Percentiles rank a stretch among this genome's conserved stretches.
Evolutionary conservation across 2,329 filamentous ascomycete genomes (phyloP).

Genomic region (Epichloe festucae): DNA sequence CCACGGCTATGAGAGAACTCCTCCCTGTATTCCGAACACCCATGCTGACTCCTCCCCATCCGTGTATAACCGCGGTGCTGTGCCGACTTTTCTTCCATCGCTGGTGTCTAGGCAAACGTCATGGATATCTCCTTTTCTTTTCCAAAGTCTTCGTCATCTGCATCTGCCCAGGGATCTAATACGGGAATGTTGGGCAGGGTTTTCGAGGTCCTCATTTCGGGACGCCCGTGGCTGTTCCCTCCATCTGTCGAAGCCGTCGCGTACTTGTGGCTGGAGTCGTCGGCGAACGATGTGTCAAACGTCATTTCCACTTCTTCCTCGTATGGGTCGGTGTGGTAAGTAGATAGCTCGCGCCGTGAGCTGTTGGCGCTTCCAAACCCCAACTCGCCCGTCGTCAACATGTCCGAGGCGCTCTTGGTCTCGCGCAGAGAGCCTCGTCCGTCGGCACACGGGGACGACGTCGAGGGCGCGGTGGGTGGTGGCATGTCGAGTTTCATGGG

Average conservation of each 20-base stretch:
- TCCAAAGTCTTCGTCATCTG: slow-evolving; percentile 57
- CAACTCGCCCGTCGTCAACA: slow-evolving; percentile 12
- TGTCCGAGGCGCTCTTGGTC: slow-evolving; percentile 32
- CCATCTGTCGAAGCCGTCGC: slow-evolving; percentile 14
- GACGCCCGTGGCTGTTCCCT: slow-evolving; percentile 17
- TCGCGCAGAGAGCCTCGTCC: slow-evolving; percentile 23
- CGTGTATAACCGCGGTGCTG: not conserved
- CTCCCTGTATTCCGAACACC: not conserved
- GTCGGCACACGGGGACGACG: slow-evolving; percentile 11
- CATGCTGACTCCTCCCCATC: not conserved
- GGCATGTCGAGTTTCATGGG: slow-evolving; percentile 68
- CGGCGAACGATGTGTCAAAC: slow-evolving; percentile 52
- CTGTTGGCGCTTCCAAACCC: not conserved
- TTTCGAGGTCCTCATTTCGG: slow-evolving; percentile 24
- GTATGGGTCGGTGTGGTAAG: slow-evolving; percentile 17
- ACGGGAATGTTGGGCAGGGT: slow-evolving; percentile 38
- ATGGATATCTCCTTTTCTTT: slow-evolving; percentile 65
- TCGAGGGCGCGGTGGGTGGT: slow-evolving; percentile 19
- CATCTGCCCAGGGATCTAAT: slow-evolving; percentile 57
- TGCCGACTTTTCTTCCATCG: not conserved
- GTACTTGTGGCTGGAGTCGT: slow-evolving; percentile 11
- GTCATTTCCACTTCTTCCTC: slow-evolving; percentile 53
- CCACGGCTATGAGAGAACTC: not conserved
- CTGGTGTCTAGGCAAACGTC: slow-evolving; percentile 54
- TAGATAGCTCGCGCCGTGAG: slow-evolving; percentile 10